Evolutionary conservation across 495 filamentous ascomycete species (phyloP).

Genomic region (Neurospora africana): DNA sequence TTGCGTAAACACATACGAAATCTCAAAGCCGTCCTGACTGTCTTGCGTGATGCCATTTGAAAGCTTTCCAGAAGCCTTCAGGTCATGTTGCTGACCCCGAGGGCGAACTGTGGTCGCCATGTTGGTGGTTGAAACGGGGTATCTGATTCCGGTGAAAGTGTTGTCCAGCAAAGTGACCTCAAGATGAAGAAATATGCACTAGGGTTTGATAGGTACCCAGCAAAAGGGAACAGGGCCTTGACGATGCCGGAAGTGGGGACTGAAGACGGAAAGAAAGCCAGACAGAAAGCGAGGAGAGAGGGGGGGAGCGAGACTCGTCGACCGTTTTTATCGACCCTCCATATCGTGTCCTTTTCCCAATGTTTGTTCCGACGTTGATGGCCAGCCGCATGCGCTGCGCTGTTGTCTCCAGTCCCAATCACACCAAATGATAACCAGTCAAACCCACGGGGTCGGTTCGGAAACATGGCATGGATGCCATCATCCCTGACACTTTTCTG

Average conservation of each 20-base stretch:
- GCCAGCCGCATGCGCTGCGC: background rate
- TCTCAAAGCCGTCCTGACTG: background rate
- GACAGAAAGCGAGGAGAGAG: background rate
- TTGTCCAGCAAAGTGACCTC: background rate
- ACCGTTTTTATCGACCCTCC: background rate
- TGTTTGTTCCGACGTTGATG: background rate
- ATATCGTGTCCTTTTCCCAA: background rate
- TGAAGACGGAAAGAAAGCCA: background rate
- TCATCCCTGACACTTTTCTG: background rate
- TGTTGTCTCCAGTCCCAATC: background rate
- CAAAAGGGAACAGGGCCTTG: background rate
- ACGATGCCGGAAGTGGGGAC: background rate
- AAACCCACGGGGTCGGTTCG: background rate
- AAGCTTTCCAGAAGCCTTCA: background rate
- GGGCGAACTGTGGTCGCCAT: background rate
- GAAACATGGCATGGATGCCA: background rate
- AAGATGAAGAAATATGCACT: background rate
- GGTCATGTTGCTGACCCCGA: background rate
- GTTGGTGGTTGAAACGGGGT: background rate
- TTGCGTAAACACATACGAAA: background rate
- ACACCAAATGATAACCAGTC: background rate
- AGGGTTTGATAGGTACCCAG: background rate
- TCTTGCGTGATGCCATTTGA: background rate
- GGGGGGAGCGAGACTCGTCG: background rate
- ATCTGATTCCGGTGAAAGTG: background rate